Conservation (phyloP, 176 grass and related monocot genomes). For the Ensete glaucum region DNA sequence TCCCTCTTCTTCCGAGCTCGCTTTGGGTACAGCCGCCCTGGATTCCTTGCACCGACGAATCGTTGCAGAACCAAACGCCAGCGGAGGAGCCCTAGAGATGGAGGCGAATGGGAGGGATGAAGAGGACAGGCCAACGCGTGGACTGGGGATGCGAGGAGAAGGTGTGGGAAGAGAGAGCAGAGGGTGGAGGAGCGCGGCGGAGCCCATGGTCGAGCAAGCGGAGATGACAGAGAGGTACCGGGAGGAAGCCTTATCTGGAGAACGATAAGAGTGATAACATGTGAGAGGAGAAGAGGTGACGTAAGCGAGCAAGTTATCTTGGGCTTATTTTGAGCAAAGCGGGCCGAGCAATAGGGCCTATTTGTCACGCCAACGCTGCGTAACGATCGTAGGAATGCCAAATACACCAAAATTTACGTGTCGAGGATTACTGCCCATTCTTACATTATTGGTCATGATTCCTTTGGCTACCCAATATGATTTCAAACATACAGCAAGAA, state of each 20-base stretch:
- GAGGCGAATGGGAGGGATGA: conserved; percentile 23
- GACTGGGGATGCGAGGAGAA: conserved; percentile 26
- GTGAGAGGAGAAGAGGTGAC: no score
- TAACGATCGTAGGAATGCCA: no score
- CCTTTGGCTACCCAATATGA: no score
- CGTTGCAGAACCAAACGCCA: neutral
- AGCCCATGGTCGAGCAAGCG: neutral
- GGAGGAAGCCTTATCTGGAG: neutral
- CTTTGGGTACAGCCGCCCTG: conserved; percentile 13
- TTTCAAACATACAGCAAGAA: no score
- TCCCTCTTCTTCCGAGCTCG: conserved; percentile 36
- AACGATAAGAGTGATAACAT: neutral
- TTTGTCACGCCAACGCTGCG: no score
- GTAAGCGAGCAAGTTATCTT: no score
- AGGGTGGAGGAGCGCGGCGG: conserved; percentile 1
- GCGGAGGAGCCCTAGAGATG: conserved; percentile 21
- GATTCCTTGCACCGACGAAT: conserved; percentile 18
- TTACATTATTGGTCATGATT: no score
- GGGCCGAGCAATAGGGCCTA: no score
- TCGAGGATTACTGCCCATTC: no score
- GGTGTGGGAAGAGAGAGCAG: conserved; percentile 29
- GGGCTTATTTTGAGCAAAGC: no score
- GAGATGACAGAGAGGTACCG: neutral
- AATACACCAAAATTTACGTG: no score
- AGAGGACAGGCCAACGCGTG: conserved; percentile 15